Percentiles rank a stretch among this genome's conserved stretches.
Evolutionary conservation across 2,329 filamentous ascomycete genomes (phyloP).

Genomic region (Thelonectria rubi): DNA sequence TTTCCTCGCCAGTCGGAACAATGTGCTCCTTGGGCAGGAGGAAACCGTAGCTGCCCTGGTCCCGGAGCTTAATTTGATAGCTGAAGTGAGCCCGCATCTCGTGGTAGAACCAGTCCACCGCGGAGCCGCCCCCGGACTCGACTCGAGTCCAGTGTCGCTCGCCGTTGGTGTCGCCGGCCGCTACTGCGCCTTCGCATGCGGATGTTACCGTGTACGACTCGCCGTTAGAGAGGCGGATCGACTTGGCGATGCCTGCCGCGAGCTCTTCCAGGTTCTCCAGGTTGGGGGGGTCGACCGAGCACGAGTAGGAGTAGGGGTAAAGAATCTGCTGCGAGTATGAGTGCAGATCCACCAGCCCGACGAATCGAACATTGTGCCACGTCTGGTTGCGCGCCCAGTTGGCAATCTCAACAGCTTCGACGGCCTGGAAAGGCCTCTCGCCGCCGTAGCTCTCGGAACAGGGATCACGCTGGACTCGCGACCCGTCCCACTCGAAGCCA

Average conservation of each 20-base stretch:
- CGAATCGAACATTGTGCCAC: slow-evolving; percentile 75
- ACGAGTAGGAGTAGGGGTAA: slow-evolving; percentile 91
- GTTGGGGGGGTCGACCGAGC: slow-evolving; percentile 79
- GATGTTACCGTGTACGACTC: slow-evolving; percentile 81
- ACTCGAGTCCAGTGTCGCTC: slow-evolving; percentile 56
- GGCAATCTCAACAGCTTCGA: slow-evolving; percentile 79
- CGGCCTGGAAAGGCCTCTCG: slow-evolving; percentile 80
- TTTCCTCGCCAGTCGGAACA: slow-evolving; percentile 87
- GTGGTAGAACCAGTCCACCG: slow-evolving; percentile 95
- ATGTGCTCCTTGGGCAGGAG: slow-evolving; percentile 88
- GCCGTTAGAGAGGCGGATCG: slow-evolving; percentile 81
- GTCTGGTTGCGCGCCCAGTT: slow-evolving; percentile 87
- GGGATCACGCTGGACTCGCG: slow-evolving; percentile 73
- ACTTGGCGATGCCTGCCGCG: slow-evolving; percentile 85
- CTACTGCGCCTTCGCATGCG: slow-evolving; percentile 83
- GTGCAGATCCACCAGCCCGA: slow-evolving; percentile 90
- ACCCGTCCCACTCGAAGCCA: slow-evolving; percentile 82
- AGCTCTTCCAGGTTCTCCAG: slow-evolving; percentile 93
- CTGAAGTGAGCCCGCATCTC: slow-evolving; percentile 83
- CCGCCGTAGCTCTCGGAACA: slow-evolving; percentile 94
- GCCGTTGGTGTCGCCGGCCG: slow-evolving; percentile 36
- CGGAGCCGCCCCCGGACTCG: slow-evolving; percentile 82
- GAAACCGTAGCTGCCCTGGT: slow-evolving; percentile 95
- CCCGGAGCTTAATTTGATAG: slow-evolving; percentile 93
- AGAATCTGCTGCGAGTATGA: slow-evolving; percentile 95